These are phyloP conservation scores for Rutstroemia sp. DNA, from an alignment of 2,329 filamentous ascomycete species.

Conservation along the genomic window DNA sequence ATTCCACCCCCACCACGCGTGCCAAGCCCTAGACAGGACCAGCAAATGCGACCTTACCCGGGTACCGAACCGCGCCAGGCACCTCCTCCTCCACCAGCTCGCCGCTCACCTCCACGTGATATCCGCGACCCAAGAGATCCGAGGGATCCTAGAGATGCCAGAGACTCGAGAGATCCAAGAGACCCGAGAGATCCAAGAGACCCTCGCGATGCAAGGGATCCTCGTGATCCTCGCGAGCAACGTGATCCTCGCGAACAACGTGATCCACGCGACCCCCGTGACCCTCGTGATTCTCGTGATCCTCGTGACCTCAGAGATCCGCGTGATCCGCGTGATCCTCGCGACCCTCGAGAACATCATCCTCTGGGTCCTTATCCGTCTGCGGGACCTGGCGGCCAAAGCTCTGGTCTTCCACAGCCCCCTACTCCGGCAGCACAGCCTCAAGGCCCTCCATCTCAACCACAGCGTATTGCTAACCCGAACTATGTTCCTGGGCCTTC, in stretches of 20 bases:
- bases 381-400: slow-evolving; percentile 13
- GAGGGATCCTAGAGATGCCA: neutral
- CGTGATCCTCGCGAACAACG: neutral
- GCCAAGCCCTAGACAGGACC: slow-evolving; percentile 69
- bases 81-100: slow-evolving; percentile 40
- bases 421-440: slow-evolving; percentile 39
- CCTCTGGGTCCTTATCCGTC: slow-evolving; percentile 26
- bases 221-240: neutral
- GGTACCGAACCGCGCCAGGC: slow-evolving; percentile 51
- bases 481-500: slow-evolving; percentile 42
- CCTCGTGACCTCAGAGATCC: neutral
- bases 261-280: neutral
- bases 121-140: neutral
- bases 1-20: slow-evolving; percentile 55
- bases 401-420: slow-evolving; percentile 35
- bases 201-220: slow-evolving; percentile 10
- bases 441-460: slow-evolving; percentile 32
- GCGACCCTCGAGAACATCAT: slow-evolving; percentile 12
- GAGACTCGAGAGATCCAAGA: slow-evolving; percentile 31
- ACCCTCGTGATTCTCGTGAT: slow-evolving; percentile 25
- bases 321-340: slow-evolving; percentile 9
- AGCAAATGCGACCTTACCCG: slow-evolving; percentile 59
- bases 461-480: slow-evolving; percentile 52
- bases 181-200: neutral
- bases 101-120: slow-evolving; percentile 43